Conservation (phyloP, 257 asterid genomes). For the Mentha longifolia region DNA sequence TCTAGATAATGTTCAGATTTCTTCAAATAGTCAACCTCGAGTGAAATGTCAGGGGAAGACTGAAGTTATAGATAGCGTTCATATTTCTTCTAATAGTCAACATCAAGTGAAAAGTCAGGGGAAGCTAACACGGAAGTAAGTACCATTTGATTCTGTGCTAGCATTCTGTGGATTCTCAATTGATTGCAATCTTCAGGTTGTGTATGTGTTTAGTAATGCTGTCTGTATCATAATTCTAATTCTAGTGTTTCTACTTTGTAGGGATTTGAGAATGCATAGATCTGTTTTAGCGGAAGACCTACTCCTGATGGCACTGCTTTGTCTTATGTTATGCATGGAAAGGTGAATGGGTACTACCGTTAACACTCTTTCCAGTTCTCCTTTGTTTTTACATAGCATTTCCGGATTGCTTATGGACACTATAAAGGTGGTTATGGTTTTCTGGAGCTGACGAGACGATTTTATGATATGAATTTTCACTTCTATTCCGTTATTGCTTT, state of each 20-base stretch:
- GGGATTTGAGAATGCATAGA: constrained; percentile 87
- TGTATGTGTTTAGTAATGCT: constrained; percentile 10
- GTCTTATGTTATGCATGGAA: constrained; percentile 64
- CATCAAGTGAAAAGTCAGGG: constrained; percentile 56
- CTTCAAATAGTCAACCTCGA: constrained; percentile 45
- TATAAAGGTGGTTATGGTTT: constrained; percentile 25
- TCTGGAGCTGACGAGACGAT: constrained; percentile 14
- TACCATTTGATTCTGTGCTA: constrained; percentile 11
- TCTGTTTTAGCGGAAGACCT: constrained; percentile 57
- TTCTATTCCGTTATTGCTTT: constrained; percentile 29
- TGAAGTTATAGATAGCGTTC: constrained; percentile 48
- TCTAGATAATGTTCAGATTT: constrained; percentile 45
- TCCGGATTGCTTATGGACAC: constrained; percentile 26
- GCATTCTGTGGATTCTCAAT: constrained; percentile 14
- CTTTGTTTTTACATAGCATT: neutral
- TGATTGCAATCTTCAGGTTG: constrained; percentile 14
- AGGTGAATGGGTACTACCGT: constrained; percentile 51
- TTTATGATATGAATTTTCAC: constrained; percentile 10
- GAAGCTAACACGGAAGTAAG: constrained; percentile 81
- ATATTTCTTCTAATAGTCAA: constrained; percentile 41
- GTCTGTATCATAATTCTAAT: constrained; percentile 28
- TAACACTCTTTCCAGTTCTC: constrained; percentile 16
- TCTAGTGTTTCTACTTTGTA: constrained; percentile 36
- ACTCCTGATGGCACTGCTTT: constrained; percentile 77
- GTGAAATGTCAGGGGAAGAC: constrained; percentile 54